Conservation (phyloP, 768 basidiomycete genomes). For the Phaeotremella fagi region DNA sequence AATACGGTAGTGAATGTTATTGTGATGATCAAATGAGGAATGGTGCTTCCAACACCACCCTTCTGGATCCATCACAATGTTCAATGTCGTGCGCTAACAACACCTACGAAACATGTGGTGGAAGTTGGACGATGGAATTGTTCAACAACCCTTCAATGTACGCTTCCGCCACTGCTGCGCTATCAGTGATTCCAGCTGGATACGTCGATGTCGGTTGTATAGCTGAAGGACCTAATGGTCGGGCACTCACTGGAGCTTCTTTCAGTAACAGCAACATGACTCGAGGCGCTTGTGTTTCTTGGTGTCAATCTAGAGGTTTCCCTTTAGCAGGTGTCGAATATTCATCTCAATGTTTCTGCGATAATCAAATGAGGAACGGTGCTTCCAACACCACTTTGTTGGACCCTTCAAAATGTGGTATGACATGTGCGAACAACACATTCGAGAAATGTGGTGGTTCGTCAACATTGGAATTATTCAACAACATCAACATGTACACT, state of each 20-base stretch:
- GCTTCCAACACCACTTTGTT: slow-evolving; percentile 43
- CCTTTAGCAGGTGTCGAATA: slow-evolving; percentile 46
- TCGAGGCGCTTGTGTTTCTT: slow-evolving; percentile 29
- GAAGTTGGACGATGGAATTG: slow-evolving; percentile 30
- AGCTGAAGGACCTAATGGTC: slow-evolving; percentile 41
- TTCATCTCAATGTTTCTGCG: slow-evolving; percentile 46
- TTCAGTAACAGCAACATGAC: slow-evolving; percentile 41
- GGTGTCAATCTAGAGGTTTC: slow-evolving; percentile 29
- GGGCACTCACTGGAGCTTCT: slow-evolving; percentile 37
- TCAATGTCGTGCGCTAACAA: slow-evolving; percentile 32
- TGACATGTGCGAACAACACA: slow-evolving; percentile 34
- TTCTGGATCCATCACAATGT: slow-evolving; percentile 36
- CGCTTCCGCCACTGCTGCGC: neutral
- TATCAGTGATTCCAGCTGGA: slow-evolving; percentile 38
- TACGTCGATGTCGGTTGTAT: slow-evolving; percentile 45
- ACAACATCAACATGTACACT: neutral
- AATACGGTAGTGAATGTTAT: slow-evolving; percentile 44
- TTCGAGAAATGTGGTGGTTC: slow-evolving; percentile 39
- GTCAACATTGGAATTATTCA: slow-evolving; percentile 17
- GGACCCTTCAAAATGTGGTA: slow-evolving; percentile 27
- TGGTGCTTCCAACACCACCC: slow-evolving; percentile 43
- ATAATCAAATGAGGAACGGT: slow-evolving; percentile 38
- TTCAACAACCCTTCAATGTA: slow-evolving; percentile 39
- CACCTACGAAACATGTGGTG: slow-evolving; percentile 47
- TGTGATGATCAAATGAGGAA: slow-evolving; percentile 43